These are phyloP conservation scores for Bondarzewia mesenterica DNA, from an alignment of 1,284 basidiomycete species.

Conservation along the genomic window DNA sequence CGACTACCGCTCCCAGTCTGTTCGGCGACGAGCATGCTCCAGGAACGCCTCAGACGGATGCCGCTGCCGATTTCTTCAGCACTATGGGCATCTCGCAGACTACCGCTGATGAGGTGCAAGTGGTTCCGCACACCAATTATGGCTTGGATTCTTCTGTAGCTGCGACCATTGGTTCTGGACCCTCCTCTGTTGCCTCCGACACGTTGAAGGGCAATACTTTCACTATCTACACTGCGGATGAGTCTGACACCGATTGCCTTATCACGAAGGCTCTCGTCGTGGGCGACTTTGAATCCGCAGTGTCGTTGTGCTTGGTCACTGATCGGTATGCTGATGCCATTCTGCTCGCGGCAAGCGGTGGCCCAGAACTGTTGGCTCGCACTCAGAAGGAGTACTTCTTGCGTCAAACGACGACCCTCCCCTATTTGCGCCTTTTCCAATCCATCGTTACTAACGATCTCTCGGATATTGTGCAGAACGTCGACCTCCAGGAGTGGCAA, in stretches of 20 bases:
- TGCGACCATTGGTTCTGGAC: conserved; percentile 81
- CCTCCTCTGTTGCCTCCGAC: conserved; percentile 80
- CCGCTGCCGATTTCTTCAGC: conserved; percentile 86
- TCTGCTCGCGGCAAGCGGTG: conserved; percentile 87
- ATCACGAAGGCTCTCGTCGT: conserved; percentile 92
- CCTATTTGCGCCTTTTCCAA: conserved; percentile 93
- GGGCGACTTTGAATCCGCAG: conserved; percentile 91
- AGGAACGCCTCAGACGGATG: conserved; percentile 53
- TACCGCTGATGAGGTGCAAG: conserved; percentile 49
- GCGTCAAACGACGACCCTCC: conserved; percentile 65
- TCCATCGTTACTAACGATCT: conserved; percentile 93
- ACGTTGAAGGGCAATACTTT: conserved; percentile 72
- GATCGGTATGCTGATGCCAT: conserved; percentile 94
- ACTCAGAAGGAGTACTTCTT: conserved; percentile 96
- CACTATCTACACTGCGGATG: conserved; percentile 85
- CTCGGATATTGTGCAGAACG: conserved; percentile 91
- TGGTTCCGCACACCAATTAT: conserved; percentile 74
- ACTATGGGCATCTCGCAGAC: conserved; percentile 53
- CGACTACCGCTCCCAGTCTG: conserved; percentile 78
- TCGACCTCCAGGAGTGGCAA: conserved; percentile 91
- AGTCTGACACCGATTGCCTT: conserved; percentile 82
- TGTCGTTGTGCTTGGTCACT: conserved; percentile 84
- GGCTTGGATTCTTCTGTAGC: conserved; percentile 82
- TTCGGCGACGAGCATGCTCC: conserved; percentile 72
- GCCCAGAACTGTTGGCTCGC: conserved; percentile 79